Evolutionary conservation across 305 asterid genomes (phyloP).

Genomic region (Ilex paraguariensis): DNA sequence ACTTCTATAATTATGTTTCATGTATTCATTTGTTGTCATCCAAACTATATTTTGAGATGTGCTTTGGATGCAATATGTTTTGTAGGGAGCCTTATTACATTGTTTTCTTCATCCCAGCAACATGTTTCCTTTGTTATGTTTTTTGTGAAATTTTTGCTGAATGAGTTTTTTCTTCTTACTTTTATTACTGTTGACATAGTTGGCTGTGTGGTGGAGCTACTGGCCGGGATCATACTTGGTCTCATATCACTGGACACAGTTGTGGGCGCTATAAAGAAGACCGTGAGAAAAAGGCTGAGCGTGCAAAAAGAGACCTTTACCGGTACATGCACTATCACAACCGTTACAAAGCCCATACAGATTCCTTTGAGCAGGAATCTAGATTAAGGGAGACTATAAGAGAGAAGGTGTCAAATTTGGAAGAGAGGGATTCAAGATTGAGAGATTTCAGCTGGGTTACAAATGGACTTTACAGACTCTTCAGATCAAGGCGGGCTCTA

Average conservation of each 20-base stretch:
- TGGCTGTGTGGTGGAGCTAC: constrained; percentile 99
- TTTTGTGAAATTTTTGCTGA: background rate
- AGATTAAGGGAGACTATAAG: constrained; percentile 50
- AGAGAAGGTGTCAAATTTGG: constrained; percentile 53
- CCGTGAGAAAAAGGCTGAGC: constrained; percentile 45
- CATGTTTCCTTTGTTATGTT: too few species aligned
- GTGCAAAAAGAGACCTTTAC: constrained; percentile 72
- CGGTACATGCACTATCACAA: constrained; percentile 90
- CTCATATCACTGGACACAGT: constrained; percentile 66
- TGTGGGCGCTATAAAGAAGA: constrained; percentile 92
- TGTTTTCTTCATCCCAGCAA: too few species aligned
- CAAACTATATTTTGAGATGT: too few species aligned
- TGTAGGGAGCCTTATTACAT: too few species aligned
- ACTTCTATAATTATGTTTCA: too few species aligned
- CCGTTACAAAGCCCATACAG: constrained; percentile 83
- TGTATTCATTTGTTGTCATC: too few species aligned
- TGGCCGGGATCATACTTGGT: constrained; percentile 80
- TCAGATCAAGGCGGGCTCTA: constrained; percentile 86
- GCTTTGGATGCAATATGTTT: too few species aligned
- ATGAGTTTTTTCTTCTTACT: constrained; percentile 10
- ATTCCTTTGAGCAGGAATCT: constrained; percentile 80
- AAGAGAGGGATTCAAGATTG: constrained; percentile 43
- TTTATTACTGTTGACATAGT: constrained; percentile 35
- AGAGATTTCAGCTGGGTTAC: constrained; percentile 89
- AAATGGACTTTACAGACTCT: constrained; percentile 73